Evolutionary conservation across 2,329 filamentous ascomycete species (phyloP).

Genomic region (Diaporthe sp.): DNA sequence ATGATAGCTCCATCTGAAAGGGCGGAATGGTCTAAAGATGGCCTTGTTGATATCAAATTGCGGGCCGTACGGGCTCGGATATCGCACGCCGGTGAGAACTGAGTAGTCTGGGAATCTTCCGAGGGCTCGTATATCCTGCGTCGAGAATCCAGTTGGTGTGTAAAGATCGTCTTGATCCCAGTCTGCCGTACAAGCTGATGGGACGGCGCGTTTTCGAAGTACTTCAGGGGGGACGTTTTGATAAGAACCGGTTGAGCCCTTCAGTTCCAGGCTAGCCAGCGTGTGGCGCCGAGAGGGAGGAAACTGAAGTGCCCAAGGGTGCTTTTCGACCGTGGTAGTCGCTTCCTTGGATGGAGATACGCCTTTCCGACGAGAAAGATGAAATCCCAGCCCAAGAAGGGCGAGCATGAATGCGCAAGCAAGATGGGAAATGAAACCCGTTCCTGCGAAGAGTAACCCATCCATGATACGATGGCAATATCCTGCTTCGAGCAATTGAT

Average conservation of each 20-base stretch:
- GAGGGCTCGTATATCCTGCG: constrained; percentile 76
- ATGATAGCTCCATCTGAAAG: constrained; percentile 87
- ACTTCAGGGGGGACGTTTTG: constrained; percentile 25
- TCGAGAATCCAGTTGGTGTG: constrained; percentile 74
- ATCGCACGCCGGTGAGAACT: constrained; percentile 78
- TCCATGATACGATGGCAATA: constrained; percentile 19
- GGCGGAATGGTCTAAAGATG: constrained; percentile 80
- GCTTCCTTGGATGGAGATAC: not conserved
- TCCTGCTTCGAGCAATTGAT: not conserved
- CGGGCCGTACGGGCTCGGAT: constrained; percentile 70
- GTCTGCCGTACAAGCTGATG: constrained; percentile 42
- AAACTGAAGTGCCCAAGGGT: constrained; percentile 38
- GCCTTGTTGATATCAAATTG: constrained; percentile 80
- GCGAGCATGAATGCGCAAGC: constrained; percentile 8
- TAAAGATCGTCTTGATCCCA: constrained; percentile 42
- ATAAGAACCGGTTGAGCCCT: constrained; percentile 23
- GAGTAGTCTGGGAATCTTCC: constrained; percentile 88
- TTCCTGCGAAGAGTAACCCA: not conserved
- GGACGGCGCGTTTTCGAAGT: constrained; percentile 46
- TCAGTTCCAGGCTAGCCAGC: constrained; percentile 33
- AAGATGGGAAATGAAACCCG: not conserved
- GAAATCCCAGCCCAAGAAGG: constrained; percentile 27
- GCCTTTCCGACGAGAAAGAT: constrained; percentile 17
- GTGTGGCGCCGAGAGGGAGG: constrained; percentile 40
- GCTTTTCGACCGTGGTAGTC: constrained; percentile 9